Conservation (phyloP, 2,329 filamentous ascomycete species). For the Stylonectria norvegica region DNA sequence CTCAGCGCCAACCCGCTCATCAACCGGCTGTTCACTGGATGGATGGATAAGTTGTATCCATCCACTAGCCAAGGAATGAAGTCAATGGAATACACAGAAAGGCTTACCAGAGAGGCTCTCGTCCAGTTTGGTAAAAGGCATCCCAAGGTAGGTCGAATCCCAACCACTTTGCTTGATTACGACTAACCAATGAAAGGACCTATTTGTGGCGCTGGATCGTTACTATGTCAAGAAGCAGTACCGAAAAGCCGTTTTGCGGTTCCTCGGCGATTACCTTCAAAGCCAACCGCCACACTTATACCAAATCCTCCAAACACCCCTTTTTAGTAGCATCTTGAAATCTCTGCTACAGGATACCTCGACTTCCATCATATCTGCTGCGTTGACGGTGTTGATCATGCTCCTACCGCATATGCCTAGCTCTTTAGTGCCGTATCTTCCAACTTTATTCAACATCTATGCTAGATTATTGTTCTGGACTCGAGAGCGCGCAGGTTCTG, state of each 20-base stretch:
- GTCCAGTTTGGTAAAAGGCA: slow-evolving; percentile 64
- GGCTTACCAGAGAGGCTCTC: slow-evolving; percentile 48
- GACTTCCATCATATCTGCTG: slow-evolving; percentile 70
- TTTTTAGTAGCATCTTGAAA: slow-evolving; percentile 68
- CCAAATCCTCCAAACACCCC: slow-evolving; percentile 65
- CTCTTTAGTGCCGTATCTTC: slow-evolving; percentile 64
- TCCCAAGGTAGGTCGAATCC: slow-evolving; percentile 46
- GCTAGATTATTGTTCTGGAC: slow-evolving; percentile 79
- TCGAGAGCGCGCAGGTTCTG: slow-evolving; percentile 42
- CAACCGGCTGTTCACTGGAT: slow-evolving; percentile 53
- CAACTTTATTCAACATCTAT: slow-evolving; percentile 77
- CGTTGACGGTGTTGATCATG: slow-evolving; percentile 74
- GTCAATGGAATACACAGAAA: slow-evolving; percentile 45
- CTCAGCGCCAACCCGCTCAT: slow-evolving; percentile 49
- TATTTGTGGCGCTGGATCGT: slow-evolving; percentile 62
- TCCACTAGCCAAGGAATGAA: slow-evolving; percentile 36
- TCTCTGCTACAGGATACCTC: slow-evolving; percentile 77
- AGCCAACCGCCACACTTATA: slow-evolving; percentile 78
- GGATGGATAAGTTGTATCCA: slow-evolving; percentile 49
- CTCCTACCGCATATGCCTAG: slow-evolving; percentile 77
- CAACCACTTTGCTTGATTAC: neutral
- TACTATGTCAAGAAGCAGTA: slow-evolving; percentile 63
- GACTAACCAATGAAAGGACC: slow-evolving; percentile 44
- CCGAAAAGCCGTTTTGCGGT: slow-evolving; percentile 60
- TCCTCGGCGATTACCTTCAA: slow-evolving; percentile 71